phyloP scores from a whole-genome alignment of 2,329 filamentous ascomycete genomes.

The Trichophyton rubrum region DNA sequence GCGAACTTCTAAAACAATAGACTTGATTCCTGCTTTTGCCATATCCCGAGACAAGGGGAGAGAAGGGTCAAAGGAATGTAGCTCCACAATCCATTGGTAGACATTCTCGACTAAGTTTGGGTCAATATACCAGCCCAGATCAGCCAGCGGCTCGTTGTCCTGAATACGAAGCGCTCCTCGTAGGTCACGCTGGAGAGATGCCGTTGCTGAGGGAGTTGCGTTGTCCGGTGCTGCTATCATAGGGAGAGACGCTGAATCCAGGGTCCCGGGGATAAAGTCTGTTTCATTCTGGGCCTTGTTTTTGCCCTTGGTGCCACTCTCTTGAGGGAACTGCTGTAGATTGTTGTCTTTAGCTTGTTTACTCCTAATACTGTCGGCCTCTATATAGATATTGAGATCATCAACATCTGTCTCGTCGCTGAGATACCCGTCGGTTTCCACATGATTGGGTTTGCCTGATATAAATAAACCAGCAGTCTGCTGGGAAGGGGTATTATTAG shows the following conservation, averaged over 20 bases:
- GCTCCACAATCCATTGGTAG: conserved; percentile 84
- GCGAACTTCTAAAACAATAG: conserved; percentile 68
- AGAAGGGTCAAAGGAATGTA: conserved; percentile 63
- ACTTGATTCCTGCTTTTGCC: conserved; percentile 47
- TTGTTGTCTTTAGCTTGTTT: conserved; percentile 3
- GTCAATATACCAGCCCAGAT: conserved; percentile 77
- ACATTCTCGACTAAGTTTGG: conserved; percentile 53
- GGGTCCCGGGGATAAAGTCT: conserved; percentile 54
- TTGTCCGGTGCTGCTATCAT: conserved; percentile 54
- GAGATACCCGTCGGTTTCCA: conserved; percentile 5
- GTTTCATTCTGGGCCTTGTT: conserved; percentile 26
- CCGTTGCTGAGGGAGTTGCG: conserved; percentile 50
- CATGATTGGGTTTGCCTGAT: neutral
- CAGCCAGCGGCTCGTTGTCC: conserved; percentile 44
- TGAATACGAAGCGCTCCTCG: conserved; percentile 53
- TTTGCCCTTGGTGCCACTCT: neutral
- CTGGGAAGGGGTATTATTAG: too few relatives aligned
- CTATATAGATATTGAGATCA: conserved; percentile 31
- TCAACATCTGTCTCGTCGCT: conserved; percentile 39
- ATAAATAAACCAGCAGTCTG: neutral
- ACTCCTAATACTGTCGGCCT: conserved; percentile 9
- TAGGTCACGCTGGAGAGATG: conserved; percentile 53
- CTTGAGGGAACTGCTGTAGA: neutral
- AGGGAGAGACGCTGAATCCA: conserved; percentile 51
- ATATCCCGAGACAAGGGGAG: conserved; percentile 67